A percentile compares a stretch with the other conserved stretches of the same genome.
Evolutionary conservation across 2,329 filamentous ascomycete genomes (phyloP).

Genomic region (Trichoderma simmonsii): DNA sequence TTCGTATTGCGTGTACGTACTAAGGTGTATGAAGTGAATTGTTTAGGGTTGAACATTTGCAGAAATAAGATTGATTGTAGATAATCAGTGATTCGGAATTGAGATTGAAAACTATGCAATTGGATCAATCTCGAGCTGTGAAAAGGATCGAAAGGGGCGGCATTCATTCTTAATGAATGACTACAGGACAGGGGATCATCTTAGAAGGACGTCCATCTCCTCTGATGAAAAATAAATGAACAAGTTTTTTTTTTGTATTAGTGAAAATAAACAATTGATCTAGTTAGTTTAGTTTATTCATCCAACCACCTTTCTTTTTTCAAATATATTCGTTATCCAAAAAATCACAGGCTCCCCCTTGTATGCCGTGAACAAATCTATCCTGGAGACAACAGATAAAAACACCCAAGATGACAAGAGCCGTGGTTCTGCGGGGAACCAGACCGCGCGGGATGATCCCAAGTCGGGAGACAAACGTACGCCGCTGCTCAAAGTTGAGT

Average conservation of each 20-base stretch:
- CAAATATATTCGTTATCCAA: conserved; percentile 15
- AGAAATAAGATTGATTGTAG: too few species aligned
- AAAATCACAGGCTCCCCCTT: neutral
- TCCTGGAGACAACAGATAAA: conserved; percentile 13
- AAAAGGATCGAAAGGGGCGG: neutral
- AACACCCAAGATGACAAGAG: neutral
- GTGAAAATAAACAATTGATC: neutral
- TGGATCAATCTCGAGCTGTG: neutral
- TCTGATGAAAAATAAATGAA: neutral
- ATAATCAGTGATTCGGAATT: neutral
- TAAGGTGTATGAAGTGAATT: too few species aligned
- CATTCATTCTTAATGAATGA: neutral
- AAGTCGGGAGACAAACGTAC: neutral
- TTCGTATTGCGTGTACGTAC: too few species aligned
- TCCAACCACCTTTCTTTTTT: conserved; percentile 4
- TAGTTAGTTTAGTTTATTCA: conserved; percentile 3
- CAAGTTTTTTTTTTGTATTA: neutral
- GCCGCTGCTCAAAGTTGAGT: neutral
- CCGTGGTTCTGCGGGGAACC: neutral
- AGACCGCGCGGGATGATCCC: neutral
- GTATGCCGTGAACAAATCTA: conserved; percentile 16
- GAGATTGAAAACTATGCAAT: neutral
- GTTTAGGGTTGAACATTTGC: too few species aligned
- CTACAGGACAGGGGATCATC: neutral
- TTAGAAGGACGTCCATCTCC: neutral